These are phyloP conservation scores for Cylindrotheca closterium DNA, from an alignment of 108 stramenopile genomes.

Conservation along the genomic window DNA sequence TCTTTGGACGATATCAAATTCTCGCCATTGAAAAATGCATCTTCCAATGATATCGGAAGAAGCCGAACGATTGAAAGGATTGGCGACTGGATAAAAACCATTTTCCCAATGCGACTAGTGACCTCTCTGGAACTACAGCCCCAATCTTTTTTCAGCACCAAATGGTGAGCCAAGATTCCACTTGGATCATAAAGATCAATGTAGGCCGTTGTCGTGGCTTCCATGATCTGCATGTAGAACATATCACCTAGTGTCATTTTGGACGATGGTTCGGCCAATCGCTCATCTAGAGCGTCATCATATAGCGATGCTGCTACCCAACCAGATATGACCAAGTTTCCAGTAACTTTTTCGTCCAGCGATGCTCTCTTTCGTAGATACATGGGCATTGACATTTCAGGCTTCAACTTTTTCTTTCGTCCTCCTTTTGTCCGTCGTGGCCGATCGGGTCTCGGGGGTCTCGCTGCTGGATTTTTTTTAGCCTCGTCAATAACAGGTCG, in stretches of 20 bases:
- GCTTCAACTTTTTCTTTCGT: background rate
- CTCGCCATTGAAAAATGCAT: constrained; percentile 5
- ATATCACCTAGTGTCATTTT: constrained; percentile 4
- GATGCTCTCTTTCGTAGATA: constrained; percentile 7
- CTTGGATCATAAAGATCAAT: constrained; percentile 2
- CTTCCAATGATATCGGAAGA: constrained; percentile 15
- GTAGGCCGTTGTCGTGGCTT: background rate
- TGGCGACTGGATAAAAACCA: constrained; percentile 5
- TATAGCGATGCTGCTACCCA: constrained; percentile 16
- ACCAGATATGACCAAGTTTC: constrained; percentile 9
- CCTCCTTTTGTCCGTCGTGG: background rate
- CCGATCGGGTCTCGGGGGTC: background rate
- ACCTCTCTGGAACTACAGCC: constrained; percentile 13
- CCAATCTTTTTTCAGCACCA: constrained; percentile 9
- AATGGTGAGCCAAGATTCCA: constrained; percentile 6
- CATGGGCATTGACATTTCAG: background rate
- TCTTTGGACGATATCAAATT: constrained; percentile 3
- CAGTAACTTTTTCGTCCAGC: constrained; percentile 3
- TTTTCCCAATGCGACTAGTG: constrained; percentile 14
- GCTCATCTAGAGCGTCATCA: background rate
- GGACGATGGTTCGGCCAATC: background rate
- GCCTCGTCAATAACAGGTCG: too few species aligned
- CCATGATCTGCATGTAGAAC: constrained; percentile 12
- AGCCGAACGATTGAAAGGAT: constrained; percentile 4
- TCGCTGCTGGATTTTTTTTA: too few species aligned